Conservation (phyloP, 2,329 filamentous ascomycete species). For the Aspergillus ochraceus region DNA sequence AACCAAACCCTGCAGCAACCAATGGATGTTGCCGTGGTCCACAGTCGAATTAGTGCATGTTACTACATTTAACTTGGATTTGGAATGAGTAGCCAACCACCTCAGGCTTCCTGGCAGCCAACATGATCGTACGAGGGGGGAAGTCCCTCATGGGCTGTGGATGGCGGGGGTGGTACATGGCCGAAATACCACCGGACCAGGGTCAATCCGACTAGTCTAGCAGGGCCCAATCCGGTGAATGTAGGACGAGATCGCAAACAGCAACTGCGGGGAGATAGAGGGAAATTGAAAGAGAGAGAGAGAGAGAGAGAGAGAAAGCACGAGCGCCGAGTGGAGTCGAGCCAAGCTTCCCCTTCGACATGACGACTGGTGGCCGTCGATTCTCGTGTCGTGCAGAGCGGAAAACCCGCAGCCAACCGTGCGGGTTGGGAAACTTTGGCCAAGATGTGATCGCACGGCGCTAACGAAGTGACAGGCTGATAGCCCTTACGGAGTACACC, state of each 20-base stretch:
- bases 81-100: not conserved
- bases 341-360: constrained; percentile 24
- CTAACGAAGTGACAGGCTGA: constrained; percentile 4
- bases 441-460: constrained; percentile 15
- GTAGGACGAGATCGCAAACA: not conserved
- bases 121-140: not conserved
- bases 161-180: not conserved
- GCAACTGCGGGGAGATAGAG: not conserved
- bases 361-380: constrained; percentile 17
- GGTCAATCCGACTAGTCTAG: not conserved
- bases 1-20: not conserved
- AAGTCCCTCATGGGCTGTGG: not conserved
- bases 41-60: not conserved
- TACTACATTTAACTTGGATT: not conserved
- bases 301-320: not conserved
- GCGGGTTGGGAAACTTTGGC: constrained; percentile 7
- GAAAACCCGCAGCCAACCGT: constrained; percentile 24
- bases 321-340: constrained; percentile 10
- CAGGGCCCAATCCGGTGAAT: not conserved
- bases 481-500: constrained; percentile 10
- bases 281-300: too few species aligned
- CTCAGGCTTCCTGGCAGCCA: not conserved
- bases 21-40: not conserved
- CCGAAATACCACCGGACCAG: not conserved
- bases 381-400: constrained; percentile 20